Conservation (phyloP, 208 protist species). For the Acanthamoeba triangularis region DNA sequence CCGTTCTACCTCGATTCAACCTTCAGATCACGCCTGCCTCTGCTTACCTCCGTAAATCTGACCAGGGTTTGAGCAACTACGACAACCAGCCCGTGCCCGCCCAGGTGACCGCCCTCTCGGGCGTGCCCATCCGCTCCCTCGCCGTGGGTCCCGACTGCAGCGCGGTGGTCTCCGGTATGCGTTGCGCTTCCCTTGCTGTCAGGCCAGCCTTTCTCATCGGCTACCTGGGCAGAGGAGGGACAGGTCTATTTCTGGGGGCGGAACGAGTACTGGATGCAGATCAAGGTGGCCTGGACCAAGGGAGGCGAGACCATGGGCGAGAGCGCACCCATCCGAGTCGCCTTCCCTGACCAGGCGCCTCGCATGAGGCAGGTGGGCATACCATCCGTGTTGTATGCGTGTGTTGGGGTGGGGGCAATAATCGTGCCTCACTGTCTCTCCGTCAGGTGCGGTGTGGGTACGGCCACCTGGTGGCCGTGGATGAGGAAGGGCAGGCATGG, state of each 20-base stretch:
- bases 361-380: neutral
- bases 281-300: neutral
- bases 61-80: constrained; percentile 43
- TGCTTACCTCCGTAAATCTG: neutral
- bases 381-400: too few relatives aligned
- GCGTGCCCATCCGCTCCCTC: neutral
- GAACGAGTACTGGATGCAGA: constrained; percentile 68
- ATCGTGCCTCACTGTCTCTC: too few relatives aligned
- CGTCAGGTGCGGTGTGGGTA: neutral
- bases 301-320: constrained; percentile 56
- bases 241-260: constrained; percentile 47
- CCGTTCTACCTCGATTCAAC: neutral
- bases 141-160: constrained; percentile 46
- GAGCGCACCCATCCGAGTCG: neutral
- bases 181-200: neutral
- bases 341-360: neutral
- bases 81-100: neutral
- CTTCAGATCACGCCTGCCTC: neutral
- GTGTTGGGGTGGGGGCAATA: too few relatives aligned
- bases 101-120: neutral
- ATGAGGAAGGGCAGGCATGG: constrained; percentile 24
- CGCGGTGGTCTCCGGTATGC: constrained; percentile 5
- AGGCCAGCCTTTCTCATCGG: neutral
- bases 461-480: constrained; percentile 27
- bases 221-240: neutral